These are phyloP conservation scores for Atkinsonella hypoxylon DNA, from an alignment of 2,329 filamentous ascomycete genomes.

Conservation along the genomic window DNA sequence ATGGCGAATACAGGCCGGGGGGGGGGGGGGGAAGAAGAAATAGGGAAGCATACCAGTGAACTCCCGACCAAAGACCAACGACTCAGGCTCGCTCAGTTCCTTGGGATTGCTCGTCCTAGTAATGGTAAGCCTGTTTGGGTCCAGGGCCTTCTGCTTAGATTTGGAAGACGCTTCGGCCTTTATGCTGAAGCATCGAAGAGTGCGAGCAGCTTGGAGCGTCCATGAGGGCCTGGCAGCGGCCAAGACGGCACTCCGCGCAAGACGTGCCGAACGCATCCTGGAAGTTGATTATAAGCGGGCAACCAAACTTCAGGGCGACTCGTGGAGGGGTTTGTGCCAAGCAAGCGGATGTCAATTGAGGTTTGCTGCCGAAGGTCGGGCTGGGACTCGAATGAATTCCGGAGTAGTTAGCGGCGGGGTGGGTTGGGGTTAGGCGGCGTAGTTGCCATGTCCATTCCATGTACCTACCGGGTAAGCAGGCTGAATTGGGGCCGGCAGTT, in stretches of 20 bases:
- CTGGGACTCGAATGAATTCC: neutral
- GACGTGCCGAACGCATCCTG: constrained; percentile 20
- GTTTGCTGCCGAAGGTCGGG: neutral
- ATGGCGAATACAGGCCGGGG: neutral
- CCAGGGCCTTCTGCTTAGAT: constrained; percentile 53
- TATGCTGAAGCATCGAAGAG: constrained; percentile 36
- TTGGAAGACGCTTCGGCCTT: constrained; percentile 36
- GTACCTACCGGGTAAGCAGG: constrained; percentile 1
- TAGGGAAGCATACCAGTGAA: constrained; percentile 59
- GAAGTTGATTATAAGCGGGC: no score
- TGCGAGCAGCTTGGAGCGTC: constrained; percentile 18
- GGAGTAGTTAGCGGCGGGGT: constrained; percentile 8
- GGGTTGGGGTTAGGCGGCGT: neutral
- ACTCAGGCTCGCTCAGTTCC: constrained; percentile 57
- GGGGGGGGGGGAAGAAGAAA: neutral
- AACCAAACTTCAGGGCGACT: neutral
- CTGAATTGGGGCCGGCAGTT: neutral
- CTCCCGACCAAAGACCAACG: constrained; percentile 78
- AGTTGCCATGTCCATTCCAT: no score
- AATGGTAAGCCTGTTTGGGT: constrained; percentile 64
- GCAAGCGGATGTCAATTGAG: neutral
- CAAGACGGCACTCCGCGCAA: constrained; percentile 21
- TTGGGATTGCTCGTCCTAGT: constrained; percentile 68
- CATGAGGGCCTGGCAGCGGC: constrained; percentile 24
- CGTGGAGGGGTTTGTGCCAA: neutral